phyloP scores from a whole-genome alignment of 2,329 filamentous ascomycete genomes.

The Epichloe baconii region DNA sequence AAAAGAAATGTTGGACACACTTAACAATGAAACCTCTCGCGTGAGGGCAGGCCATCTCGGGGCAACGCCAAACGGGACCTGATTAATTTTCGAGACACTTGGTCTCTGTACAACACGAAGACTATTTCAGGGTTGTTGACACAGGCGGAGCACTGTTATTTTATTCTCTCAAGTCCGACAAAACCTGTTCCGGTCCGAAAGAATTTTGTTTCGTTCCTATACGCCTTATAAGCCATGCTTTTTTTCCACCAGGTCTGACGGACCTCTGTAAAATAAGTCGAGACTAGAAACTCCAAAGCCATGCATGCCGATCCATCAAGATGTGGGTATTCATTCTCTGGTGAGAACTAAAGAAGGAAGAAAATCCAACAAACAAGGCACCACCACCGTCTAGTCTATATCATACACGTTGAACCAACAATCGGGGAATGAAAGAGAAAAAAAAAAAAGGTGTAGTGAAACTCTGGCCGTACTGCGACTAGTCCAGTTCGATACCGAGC shows the following conservation, averaged over 20 bases:
- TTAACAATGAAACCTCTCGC: neutral
- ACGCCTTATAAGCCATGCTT: neutral
- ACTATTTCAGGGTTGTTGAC: too few relatives aligned
- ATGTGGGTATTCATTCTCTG: neutral
- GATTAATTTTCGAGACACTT: too few relatives aligned
- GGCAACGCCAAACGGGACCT: too few relatives aligned
- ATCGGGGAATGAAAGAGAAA: too few relatives aligned
- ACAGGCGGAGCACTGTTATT: neutral
- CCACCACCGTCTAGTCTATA: neutral
- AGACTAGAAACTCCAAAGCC: constrained; percentile 8
- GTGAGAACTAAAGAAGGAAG: neutral
- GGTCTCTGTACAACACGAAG: too few relatives aligned
- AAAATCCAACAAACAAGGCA: neutral
- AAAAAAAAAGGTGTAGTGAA: too few relatives aligned
- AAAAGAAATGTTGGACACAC: neutral
- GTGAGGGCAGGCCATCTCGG: neutral
- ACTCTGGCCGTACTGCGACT: neutral
- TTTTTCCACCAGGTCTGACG: neutral
- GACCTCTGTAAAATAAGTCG: neutral
- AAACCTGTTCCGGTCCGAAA: neutral
- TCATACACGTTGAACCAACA: neutral
- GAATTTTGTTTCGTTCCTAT: neutral
- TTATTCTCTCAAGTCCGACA: neutral
- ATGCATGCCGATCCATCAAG: constrained; percentile 8
- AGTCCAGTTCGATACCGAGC: constrained; percentile 36